These are phyloP conservation scores for Exophiala calicioides DNA, from an alignment of 2,329 filamentous ascomycete genomes.

Conservation along the genomic window DNA sequence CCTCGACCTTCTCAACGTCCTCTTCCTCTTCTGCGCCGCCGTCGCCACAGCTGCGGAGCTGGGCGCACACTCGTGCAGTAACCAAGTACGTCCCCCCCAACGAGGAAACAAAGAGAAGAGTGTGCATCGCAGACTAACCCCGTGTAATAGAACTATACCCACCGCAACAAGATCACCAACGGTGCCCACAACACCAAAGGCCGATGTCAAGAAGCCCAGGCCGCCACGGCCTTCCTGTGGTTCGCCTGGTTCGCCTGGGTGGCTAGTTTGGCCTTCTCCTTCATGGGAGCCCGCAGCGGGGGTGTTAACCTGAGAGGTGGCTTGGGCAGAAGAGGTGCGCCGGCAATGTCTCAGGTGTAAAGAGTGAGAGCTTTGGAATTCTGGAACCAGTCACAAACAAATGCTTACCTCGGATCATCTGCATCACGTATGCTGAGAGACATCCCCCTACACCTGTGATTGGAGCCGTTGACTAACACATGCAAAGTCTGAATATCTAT, in stretches of 20 bases:
- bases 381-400: too few relatives aligned
- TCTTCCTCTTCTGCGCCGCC: conserved; percentile 52
- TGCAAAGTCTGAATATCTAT: conserved; percentile 8
- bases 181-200: conserved; percentile 40
- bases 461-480: conserved; percentile 2
- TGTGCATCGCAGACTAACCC: background rate
- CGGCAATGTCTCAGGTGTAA: conserved; percentile 50
- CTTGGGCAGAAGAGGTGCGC: conserved; percentile 38
- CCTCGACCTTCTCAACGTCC: conserved; percentile 49
- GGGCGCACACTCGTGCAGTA: conserved; percentile 47
- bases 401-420: conserved; percentile 20
- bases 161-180: conserved; percentile 49
- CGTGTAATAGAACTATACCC: conserved; percentile 40
- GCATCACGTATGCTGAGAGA: conserved; percentile 25
- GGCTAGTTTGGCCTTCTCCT: conserved; percentile 43
- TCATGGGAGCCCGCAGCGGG: conserved; percentile 39
- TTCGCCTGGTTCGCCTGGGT: conserved; percentile 50
- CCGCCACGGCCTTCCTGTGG: conserved; percentile 54
- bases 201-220: conserved; percentile 55
- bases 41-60: conserved; percentile 52
- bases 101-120: too few relatives aligned
- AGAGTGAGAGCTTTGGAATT: conserved; percentile 18
- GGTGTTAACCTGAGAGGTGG: conserved; percentile 39
- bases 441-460: background rate
- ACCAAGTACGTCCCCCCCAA: conserved; percentile 41